These are phyloP conservation scores for Microcos paniculata DNA, from an alignment of 345 rosid species.

Conservation along the genomic window DNA sequence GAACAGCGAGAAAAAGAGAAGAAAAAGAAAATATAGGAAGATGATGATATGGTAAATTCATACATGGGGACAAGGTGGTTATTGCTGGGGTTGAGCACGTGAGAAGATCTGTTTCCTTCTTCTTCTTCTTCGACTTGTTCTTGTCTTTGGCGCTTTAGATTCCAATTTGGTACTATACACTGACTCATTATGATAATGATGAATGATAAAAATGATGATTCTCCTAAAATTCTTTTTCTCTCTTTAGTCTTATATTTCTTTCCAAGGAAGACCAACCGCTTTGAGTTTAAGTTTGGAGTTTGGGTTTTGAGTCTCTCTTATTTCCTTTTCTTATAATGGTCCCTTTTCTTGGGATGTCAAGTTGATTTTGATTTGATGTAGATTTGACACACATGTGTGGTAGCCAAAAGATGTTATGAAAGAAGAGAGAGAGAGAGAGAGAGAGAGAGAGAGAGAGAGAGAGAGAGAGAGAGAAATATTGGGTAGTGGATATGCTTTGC, in stretches of 20 bases:
- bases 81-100: constrained; percentile 24
- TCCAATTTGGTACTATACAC: constrained; percentile 36
- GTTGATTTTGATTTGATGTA: constrained; percentile 7
- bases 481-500: background rate
- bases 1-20: background rate
- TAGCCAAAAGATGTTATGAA: background rate
- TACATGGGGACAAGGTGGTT: constrained; percentile 31
- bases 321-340: constrained; percentile 20
- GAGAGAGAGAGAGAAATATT: no score
- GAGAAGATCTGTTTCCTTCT: constrained; percentile 22
- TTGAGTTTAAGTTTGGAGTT: background rate
- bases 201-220: background rate
- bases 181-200: constrained; percentile 32
- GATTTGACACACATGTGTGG: constrained; percentile 29
- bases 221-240: background rate
- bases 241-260: background rate
- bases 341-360: constrained; percentile 10
- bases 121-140: constrained; percentile 27
- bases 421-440: no score
- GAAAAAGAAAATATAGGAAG: background rate
- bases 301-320: background rate
- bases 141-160: constrained; percentile 32
- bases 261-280: background rate
- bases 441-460: no score
- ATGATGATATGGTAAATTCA: background rate